Evolutionary conservation across 345 rosid genomes (phyloP).

Genomic region (Eucalyptus polyanthemos): DNA sequence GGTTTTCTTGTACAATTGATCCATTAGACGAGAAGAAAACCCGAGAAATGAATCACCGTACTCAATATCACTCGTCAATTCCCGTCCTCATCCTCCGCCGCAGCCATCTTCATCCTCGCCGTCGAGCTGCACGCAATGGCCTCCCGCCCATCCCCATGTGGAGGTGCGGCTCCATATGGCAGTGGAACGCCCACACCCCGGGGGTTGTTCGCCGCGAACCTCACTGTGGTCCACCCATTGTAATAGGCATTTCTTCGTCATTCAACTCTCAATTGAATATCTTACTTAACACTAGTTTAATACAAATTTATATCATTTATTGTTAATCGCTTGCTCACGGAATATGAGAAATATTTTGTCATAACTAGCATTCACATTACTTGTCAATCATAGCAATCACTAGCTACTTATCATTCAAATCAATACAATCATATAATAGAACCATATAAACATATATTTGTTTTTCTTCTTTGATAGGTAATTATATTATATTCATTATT

Average conservation of each 20-base stretch:
- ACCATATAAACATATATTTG: background rate
- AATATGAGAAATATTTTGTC: background rate
- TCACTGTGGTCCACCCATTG: conserved; percentile 68
- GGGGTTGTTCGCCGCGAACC: conserved; percentile 73
- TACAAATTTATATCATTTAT: background rate
- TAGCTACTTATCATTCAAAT: background rate
- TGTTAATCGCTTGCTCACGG: background rate
- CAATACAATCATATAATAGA: background rate
- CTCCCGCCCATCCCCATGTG: conserved; percentile 77
- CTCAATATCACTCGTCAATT: background rate
- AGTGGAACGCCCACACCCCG: conserved; percentile 86
- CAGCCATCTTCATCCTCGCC: background rate
- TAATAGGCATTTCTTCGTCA: background rate
- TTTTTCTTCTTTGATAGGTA: background rate
- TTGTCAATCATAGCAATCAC: background rate
- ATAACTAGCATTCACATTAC: background rate
- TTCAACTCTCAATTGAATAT: background rate
- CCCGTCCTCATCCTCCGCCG: too few relatives aligned
- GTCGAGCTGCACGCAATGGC: conserved; percentile 47
- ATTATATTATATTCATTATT: background rate
- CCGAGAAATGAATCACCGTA: background rate
- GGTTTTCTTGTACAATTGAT: background rate
- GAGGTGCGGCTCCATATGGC: conserved; percentile 83
- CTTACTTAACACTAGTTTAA: background rate
- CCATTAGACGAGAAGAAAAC: background rate